A percentile compares a stretch with the other conserved stretches of the same genome.
These are phyloP conservation scores for Irpex sp. DNA, from an alignment of 1,284 basidiomycete genomes.

Conservation along the genomic window DNA sequence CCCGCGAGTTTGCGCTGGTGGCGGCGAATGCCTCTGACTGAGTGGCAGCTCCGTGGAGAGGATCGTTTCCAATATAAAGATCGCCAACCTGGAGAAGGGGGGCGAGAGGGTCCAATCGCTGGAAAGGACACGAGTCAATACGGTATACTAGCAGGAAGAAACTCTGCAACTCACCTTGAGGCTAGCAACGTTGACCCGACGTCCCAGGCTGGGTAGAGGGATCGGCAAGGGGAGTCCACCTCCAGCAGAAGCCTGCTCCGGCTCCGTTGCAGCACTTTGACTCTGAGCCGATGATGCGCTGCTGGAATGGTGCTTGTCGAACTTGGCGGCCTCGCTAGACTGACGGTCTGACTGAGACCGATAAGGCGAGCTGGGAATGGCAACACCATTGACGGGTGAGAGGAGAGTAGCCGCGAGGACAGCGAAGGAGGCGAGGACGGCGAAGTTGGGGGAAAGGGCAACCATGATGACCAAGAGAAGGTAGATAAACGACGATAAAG, in stretches of 20 bases:
- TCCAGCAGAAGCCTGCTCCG: background rate
- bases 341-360: slow-evolving; percentile 4
- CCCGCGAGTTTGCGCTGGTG: slow-evolving; percentile 3
- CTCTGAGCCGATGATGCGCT: background rate
- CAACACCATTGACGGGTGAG: slow-evolving; percentile 31
- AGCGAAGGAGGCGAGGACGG: slow-evolving; percentile 39
- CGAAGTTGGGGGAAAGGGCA: slow-evolving; percentile 38
- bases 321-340: slow-evolving; percentile 14
- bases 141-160: background rate
- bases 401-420: slow-evolving; percentile 35
- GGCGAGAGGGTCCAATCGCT: slow-evolving; percentile 16
- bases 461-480: slow-evolving; percentile 35
- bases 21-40: background rate
- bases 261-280: background rate
- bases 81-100: slow-evolving; percentile 19
- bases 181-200: background rate
- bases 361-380: slow-evolving; percentile 21
- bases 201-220: slow-evolving; percentile 15
- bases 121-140: background rate
- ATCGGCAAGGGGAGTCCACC: slow-evolving; percentile 4
- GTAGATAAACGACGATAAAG: slow-evolving; percentile 7
- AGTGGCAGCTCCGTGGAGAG: background rate
- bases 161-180: background rate
- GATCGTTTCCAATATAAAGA: slow-evolving; percentile 18
- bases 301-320: background rate